Base-by-base conservation (phyloP, 2,329 filamentous ascomycete genomes). In the Emericellopsis atlantica region DNA sequence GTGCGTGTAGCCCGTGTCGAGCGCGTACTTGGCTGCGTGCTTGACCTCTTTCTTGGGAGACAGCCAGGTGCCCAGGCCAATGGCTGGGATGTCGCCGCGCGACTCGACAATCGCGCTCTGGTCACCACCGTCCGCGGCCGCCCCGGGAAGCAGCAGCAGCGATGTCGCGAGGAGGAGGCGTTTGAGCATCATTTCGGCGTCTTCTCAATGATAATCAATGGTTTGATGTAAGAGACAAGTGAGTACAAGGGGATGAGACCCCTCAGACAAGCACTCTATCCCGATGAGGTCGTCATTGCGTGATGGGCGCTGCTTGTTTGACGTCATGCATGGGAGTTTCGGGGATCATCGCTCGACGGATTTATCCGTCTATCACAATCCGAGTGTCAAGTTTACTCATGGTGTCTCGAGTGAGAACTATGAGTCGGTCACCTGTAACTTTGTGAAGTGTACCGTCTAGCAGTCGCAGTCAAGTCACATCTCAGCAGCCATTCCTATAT, bases 31-130 rank as follows among this genome's bases (percentile, higher is more conserved):
- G 14, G 39, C 37, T 8, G 41, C 41, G 16, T 36, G 37, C 12
- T 18, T n/a, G 33, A 43, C 41, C 23, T 40, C 31, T 18, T 36
- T 31, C 9, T 32, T 21, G 9, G 22, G 15, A 24, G 41, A 43
- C 14, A 40, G 41, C 41, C 41, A 43, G 14, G 41, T 43, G 14
- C 41, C 41, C 6, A 43, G 22, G 5, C 41, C 41, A n/a, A 43
- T 29, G 9, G 41, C 10, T 4, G 41, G 41, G 24, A 43, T 43
- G 10, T 40, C 32, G 26, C 21, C n/a, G 9, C 6, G 36, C 14
- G 36, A 15, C 15, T 14, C 22, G 23, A 31, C 24, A n/a, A 15
- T 18, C n/a, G 16, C 12, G 21, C 10, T 4, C 21, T 37, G 35
- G 4, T 8, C 14, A 10, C 18, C 18, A 5, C 14, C 23, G 21